phyloP scores from a whole-genome alignment of 208 protist species.

The Vickermania spadyakhi region DNA sequence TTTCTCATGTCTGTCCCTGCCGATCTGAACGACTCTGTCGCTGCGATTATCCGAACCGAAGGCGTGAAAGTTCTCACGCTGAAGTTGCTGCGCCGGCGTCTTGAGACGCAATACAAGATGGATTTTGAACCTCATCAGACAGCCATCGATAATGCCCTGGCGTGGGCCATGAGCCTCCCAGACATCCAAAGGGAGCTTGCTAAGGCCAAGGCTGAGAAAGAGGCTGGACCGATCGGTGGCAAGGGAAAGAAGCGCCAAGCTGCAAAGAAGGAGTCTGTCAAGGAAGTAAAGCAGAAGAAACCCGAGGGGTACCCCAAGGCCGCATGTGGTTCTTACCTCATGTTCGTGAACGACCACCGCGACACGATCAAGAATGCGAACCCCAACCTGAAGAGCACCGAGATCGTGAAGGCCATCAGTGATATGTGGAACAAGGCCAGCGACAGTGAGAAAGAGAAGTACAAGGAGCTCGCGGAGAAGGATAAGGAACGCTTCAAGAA shows the following conservation, averaged over 20 bases:
- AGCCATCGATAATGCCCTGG: slow-evolving; percentile 26
- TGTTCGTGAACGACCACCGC: slow-evolving; percentile 69
- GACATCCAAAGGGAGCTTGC: slow-evolving; percentile 65
- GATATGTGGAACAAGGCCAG: slow-evolving; percentile 46
- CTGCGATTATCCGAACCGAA: slow-evolving; percentile 53
- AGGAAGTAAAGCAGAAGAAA: slow-evolving; percentile 56
- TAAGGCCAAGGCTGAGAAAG: slow-evolving; percentile 35
- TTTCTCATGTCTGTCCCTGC: slow-evolving; percentile 24
- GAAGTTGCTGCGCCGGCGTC: slow-evolving; percentile 37
- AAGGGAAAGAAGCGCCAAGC: slow-evolving; percentile 28
- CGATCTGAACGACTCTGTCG: slow-evolving; percentile 51
- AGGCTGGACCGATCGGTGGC: slow-evolving; percentile 22
- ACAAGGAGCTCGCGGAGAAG: slow-evolving; percentile 56
- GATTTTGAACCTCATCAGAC: slow-evolving; percentile 38
- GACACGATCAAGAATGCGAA: slow-evolving; percentile 55
- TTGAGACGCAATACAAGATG: slow-evolving; percentile 70
- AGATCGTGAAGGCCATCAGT: slow-evolving; percentile 56
- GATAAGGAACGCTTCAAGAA: slow-evolving; percentile 72
- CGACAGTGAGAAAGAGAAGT: slow-evolving; percentile 63
- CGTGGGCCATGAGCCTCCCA: slow-evolving; percentile 34
- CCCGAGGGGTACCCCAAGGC: slow-evolving; percentile 81
- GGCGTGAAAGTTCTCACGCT: slow-evolving; percentile 49
- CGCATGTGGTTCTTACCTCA: slow-evolving; percentile 56
- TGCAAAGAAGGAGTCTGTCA: slow-evolving; percentile 34
- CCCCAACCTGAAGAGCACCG: slow-evolving; percentile 56